Evolutionary conservation across 2,329 filamentous ascomycete genomes (phyloP).

Genomic region (Nigrospora osmanthi): DNA sequence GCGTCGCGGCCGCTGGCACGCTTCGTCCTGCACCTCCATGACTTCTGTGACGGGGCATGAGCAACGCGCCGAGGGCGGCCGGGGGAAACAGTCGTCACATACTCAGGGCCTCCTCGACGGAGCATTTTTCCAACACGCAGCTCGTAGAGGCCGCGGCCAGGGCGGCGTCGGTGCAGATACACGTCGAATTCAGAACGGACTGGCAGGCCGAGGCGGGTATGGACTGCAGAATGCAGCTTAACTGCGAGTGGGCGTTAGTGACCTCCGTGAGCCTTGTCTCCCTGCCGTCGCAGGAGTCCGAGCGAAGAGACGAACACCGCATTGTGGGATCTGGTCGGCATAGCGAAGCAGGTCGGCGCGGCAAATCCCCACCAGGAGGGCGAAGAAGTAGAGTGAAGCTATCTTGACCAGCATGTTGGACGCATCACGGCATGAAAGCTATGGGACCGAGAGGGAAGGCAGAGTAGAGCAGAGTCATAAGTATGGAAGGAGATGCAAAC

Average conservation of each 20-base stretch:
- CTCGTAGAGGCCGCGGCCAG: slow-evolving; percentile 9
- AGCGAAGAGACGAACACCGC: slow-evolving; percentile 9
- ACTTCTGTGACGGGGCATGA: slow-evolving; percentile 15
- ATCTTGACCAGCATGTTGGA: slow-evolving; percentile 1
- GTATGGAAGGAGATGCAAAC: no score
- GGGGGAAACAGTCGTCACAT: neutral
- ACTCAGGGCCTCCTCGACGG: slow-evolving; percentile 17
- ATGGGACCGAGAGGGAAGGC: no score
- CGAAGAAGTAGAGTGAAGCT: neutral
- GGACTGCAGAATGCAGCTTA: slow-evolving; percentile 12
- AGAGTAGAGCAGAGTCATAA: no score
- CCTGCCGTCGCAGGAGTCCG: neutral
- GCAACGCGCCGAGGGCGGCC: neutral
- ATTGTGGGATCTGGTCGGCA: slow-evolving; percentile 8
- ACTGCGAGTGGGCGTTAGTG: slow-evolving; percentile 5
- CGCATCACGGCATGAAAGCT: no score
- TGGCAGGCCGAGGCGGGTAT: slow-evolving; percentile 16
- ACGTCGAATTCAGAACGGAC: slow-evolving; percentile 14
- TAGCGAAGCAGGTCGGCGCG: slow-evolving; percentile 7
- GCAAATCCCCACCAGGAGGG: neutral
- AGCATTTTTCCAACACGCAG: slow-evolving; percentile 17
- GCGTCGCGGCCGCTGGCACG: slow-evolving; percentile 22
- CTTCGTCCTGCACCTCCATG: slow-evolving; percentile 20
- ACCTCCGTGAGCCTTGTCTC: no score
- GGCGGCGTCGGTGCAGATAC: slow-evolving; percentile 17